Percentiles rank a stretch among this genome's conserved stretches.
phyloP scores from a whole-genome alignment of 2,329 filamentous ascomycete genomes.

The Cladophialophora carrionii region DNA sequence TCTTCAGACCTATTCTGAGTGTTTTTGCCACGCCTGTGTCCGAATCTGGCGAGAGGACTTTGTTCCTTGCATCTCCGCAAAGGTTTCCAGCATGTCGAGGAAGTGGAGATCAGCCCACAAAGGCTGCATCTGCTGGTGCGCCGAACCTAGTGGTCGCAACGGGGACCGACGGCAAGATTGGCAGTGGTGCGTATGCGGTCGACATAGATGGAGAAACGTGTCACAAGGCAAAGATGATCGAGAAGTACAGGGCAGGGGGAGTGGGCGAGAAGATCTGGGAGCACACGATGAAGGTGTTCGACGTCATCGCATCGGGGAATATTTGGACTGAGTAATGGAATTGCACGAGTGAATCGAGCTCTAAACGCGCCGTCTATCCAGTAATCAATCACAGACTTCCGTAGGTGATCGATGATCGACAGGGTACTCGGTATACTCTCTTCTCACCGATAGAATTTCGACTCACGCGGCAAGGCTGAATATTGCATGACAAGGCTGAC shows the following conservation, averaged over 20 bases:
- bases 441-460: background rate
- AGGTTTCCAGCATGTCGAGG: slow-evolving; percentile 4
- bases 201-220: slow-evolving; percentile 19
- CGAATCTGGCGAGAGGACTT: slow-evolving; percentile 4
- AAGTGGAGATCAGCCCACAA: background rate
- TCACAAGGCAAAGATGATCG: slow-evolving; percentile 23
- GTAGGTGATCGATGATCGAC: background rate
- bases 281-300: slow-evolving; percentile 30
- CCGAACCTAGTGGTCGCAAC: slow-evolving; percentile 5
- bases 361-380: background rate
- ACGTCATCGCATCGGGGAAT: slow-evolving; percentile 17
- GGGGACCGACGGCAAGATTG: slow-evolving; percentile 18
- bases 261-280: slow-evolving; percentile 27
- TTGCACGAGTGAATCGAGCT: background rate
- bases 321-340: background rate
- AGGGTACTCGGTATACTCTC: background rate
- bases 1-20: background rate
- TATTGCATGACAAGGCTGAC: slow-evolving; percentile 2
- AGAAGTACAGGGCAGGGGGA: slow-evolving; percentile 21
- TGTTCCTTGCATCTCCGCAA: slow-evolving; percentile 1
- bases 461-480: background rate
- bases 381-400: background rate
- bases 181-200: slow-evolving; percentile 22
- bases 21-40: background rate
- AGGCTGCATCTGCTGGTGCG: background rate